Conservation (phyloP, 169 alveolate genomes). For the Plasmodium fragile region DNA sequence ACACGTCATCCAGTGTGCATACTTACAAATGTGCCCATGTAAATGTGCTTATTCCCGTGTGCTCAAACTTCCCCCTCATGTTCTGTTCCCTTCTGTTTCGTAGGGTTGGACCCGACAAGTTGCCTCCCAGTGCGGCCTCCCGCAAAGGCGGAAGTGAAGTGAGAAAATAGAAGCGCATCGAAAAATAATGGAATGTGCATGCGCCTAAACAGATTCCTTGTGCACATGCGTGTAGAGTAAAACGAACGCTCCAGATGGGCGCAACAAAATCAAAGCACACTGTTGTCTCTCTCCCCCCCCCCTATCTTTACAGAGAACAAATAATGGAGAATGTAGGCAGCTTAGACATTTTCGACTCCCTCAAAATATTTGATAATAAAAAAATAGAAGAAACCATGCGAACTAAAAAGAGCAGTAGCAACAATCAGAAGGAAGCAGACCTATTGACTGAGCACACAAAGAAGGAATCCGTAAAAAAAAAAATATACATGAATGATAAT, state of each 20-base stretch:
- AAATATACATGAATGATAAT: constrained; percentile 12
- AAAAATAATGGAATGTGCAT: not conserved
- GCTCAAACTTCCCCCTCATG: not conserved
- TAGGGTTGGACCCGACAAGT: constrained; percentile 13
- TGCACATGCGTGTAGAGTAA: not conserved
- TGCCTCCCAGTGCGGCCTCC: not conserved
- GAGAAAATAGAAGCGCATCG: not conserved
- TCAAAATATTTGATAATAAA: constrained; percentile 33
- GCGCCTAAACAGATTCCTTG: not conserved
- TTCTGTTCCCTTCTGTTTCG: not conserved
- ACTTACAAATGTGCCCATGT: not conserved
- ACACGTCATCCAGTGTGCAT: not conserved
- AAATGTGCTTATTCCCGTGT: not conserved
- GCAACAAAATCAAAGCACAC: not conserved
- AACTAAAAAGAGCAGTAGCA: constrained; percentile 14
- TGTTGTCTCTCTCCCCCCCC: not conserved
- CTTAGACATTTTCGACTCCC: constrained; percentile 47
- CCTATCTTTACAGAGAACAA: constrained; percentile 1
- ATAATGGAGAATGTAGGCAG: not conserved
- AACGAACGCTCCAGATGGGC: not conserved
- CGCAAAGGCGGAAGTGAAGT: not conserved
- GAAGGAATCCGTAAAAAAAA: not conserved
- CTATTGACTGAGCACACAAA: not conserved
- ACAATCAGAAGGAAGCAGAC: constrained; percentile 3
- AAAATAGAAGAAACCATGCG: not conserved